These are phyloP conservation scores for Rhypophila decipiens DNA, from an alignment of 495 filamentous ascomycete genomes.

Conservation along the genomic window DNA sequence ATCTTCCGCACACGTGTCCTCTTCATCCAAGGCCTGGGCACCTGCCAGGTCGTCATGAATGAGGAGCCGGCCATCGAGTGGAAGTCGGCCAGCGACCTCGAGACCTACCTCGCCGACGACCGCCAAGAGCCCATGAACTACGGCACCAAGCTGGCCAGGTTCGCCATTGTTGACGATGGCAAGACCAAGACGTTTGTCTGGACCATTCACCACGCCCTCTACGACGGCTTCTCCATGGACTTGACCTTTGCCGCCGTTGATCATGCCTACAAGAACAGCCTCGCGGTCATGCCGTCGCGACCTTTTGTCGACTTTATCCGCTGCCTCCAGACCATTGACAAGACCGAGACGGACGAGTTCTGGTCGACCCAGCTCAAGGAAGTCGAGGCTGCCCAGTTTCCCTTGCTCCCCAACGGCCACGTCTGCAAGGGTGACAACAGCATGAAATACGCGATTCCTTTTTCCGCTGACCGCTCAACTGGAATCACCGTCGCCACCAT, in stretches of 20 bases:
- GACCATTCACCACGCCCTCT: constrained; percentile 58
- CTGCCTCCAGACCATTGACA: neutral
- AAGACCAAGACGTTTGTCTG: constrained; percentile 7
- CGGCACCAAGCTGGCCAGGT: neutral
- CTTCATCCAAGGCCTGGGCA: no score
- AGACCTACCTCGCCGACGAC: no score
- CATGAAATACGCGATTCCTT: no score
- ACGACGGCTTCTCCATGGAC: constrained; percentile 57
- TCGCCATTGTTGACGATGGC: neutral
- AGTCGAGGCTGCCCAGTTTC: neutral
- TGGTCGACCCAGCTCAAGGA: neutral
- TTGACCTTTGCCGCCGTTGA: constrained; percentile 17
- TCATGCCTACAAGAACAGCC: neutral
- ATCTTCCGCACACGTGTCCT: no score
- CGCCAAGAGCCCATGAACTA: neutral
- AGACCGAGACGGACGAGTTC: neutral
- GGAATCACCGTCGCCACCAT: constrained; percentile 1
- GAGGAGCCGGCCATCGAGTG: no score
- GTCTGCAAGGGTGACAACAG: no score
- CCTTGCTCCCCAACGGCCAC: no score
- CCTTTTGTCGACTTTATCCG: neutral
- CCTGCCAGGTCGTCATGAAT: no score
- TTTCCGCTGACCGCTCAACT: no score
- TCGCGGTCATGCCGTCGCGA: no score
- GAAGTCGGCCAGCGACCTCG: no score